These are phyloP conservation scores for Biscutella laevigata DNA, from an alignment of 441 rosid species.

Conservation along the genomic window DNA sequence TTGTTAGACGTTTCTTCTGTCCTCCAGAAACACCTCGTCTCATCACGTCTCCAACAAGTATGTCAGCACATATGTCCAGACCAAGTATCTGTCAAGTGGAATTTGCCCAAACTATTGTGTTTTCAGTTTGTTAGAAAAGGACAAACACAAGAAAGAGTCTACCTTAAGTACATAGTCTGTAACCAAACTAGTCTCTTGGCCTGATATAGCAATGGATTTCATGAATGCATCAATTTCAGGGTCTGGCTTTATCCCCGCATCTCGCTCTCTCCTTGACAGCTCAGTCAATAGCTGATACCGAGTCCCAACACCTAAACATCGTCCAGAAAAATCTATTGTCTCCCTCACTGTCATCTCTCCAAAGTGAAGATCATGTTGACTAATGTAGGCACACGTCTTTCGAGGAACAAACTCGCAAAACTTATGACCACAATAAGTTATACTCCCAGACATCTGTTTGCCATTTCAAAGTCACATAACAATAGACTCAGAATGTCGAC, in stretches of 20 bases:
- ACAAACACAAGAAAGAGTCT: neutral
- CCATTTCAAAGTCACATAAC: neutral
- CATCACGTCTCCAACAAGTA: constrained; percentile 71
- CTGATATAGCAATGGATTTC: constrained; percentile 75
- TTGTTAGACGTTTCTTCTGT: constrained; percentile 77
- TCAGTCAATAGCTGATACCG: constrained; percentile 60
- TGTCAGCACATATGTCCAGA: constrained; percentile 71
- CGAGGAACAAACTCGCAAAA: constrained; percentile 69
- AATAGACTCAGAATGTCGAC: neutral
- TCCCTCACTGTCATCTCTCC: constrained; percentile 95
- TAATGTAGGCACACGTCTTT: constrained; percentile 80
- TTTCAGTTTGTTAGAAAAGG: neutral
- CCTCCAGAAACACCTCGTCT: constrained; percentile 90
- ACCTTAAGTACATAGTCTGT: constrained; percentile 86
- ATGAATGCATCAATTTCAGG: constrained; percentile 82
- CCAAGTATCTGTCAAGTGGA: constrained; percentile 59
- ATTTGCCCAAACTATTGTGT: neutral
- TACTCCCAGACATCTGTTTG: constrained; percentile 48
- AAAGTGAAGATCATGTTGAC: constrained; percentile 79
- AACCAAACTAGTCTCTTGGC: constrained; percentile 67
- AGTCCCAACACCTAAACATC: constrained; percentile 82
- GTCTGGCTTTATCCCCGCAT: constrained; percentile 70
- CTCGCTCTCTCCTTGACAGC: constrained; percentile 62
- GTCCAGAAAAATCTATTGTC: constrained; percentile 75
- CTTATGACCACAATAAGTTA: constrained; percentile 83